Conservation (phyloP, 1,284 basidiomycete species). For the Ustilago cynodontis region DNA sequence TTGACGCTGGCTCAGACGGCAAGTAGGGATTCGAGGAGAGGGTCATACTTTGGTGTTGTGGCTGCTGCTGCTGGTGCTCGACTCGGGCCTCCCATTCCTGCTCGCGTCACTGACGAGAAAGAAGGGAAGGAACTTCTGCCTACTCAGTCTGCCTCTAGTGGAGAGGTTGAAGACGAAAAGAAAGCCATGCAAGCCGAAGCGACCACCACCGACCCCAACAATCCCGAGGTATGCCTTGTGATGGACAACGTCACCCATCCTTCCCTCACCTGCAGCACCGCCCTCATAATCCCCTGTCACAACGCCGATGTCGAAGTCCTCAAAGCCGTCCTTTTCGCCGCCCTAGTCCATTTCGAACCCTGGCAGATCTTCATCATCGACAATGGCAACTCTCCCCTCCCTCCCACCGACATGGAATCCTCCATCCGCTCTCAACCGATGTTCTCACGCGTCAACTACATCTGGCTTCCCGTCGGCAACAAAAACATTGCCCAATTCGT, state of each 20-base stretch:
- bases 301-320: conserved; percentile 38
- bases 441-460: conserved; percentile 43
- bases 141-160: conserved; percentile 2
- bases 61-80: conserved; percentile 34
- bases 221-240: conserved; percentile 14
- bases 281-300: conserved; percentile 45
- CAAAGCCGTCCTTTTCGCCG: conserved; percentile 41
- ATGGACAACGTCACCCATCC: conserved; percentile 38
- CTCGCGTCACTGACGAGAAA: conserved; percentile 10
- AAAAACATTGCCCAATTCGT: conserved; percentile 50
- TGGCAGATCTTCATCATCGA: conserved; percentile 49
- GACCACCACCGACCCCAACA: background rate
- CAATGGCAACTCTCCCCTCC: conserved; percentile 33
- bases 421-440: conserved; percentile 35
- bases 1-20: conserved; percentile 22
- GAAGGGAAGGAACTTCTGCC: conserved; percentile 3
- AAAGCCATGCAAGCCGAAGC: background rate
- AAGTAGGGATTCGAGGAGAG: conserved; percentile 28
- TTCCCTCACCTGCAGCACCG: conserved; percentile 38
- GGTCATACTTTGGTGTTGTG: conserved; percentile 26
- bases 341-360: conserved; percentile 40
- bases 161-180: conserved; percentile 21
- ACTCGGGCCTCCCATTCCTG: background rate
- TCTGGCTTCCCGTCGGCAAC: conserved; percentile 44
- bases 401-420: conserved; percentile 25